A percentile compares a stretch with the other conserved stretches of the same genome.
Conservation (phyloP, 306 rosid species). For the Quercus alba region DNA sequence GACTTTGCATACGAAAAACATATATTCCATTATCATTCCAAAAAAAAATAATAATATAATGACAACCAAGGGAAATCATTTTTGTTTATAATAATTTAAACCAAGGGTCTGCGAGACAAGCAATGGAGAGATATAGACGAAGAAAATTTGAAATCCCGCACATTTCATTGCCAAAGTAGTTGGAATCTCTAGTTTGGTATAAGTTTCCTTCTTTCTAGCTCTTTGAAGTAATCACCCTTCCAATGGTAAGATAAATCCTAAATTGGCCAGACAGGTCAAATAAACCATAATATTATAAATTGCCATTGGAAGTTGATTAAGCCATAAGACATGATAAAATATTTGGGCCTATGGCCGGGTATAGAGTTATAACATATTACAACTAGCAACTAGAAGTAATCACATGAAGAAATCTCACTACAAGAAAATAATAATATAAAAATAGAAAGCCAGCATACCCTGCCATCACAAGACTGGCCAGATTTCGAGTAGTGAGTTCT, state of each 20-base stretch:
- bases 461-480: too few species aligned
- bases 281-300: neutral
- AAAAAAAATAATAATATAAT: too few species aligned
- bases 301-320: neutral
- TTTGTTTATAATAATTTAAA: neutral
- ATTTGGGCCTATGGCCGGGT: too few species aligned
- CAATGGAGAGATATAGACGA: neutral
- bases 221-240: neutral
- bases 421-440: slow-evolving; percentile 10
- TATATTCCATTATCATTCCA: too few species aligned
- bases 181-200: neutral
- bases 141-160: neutral
- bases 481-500: too few species aligned
- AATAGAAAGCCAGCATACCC: too few species aligned
- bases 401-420: neutral
- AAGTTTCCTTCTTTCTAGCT: neutral
- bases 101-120: neutral
- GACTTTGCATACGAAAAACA: too few species aligned
- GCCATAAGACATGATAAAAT: neutral
- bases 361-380: neutral
- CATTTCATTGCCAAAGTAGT: neutral
- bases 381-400: neutral
- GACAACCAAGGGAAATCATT: neutral
- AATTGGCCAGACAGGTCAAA: neutral
- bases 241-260: neutral